Conservation (phyloP, 768 basidiomycete genomes). For the Suillus subalutaceus region DNA sequence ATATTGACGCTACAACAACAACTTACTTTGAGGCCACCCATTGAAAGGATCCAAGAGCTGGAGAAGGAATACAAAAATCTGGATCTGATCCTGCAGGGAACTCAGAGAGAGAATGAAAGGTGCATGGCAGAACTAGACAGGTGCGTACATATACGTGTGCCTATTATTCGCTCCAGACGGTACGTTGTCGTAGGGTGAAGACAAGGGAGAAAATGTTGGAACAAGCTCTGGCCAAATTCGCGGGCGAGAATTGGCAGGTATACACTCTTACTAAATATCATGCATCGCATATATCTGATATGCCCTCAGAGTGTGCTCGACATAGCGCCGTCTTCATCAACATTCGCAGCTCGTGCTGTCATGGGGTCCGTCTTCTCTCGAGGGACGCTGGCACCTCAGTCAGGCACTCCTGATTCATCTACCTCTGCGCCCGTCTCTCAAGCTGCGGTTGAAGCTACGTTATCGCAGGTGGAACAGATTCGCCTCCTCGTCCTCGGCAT, state of each 20-base stretch:
- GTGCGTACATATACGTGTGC: constrained; percentile 37
- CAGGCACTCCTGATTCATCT: constrained; percentile 17
- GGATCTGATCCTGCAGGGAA: constrained; percentile 76
- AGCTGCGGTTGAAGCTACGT: constrained; percentile 40
- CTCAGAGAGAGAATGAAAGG: constrained; percentile 83
- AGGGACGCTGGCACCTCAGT: constrained; percentile 18
- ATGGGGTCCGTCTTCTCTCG: constrained; percentile 31
- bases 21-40: constrained; percentile 66
- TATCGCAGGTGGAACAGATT: constrained; percentile 70
- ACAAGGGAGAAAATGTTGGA: constrained; percentile 80
- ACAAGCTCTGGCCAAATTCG: constrained; percentile 66
- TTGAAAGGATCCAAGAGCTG: constrained; percentile 65
- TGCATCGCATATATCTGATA: neutral
- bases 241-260: constrained; percentile 86
- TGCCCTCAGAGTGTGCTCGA: constrained; percentile 36
- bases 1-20: constrained; percentile 66
- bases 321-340: constrained; percentile 36
- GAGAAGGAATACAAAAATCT: constrained; percentile 76
- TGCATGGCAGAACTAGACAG: constrained; percentile 82
- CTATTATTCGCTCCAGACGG: neutral
- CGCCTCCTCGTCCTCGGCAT: constrained; percentile 72
- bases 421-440: constrained; percentile 24
- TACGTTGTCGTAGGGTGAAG: constrained; percentile 47
- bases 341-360: constrained; percentile 29
- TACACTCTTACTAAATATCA: constrained; percentile 15